These are phyloP conservation scores for Scopulariopsis brevicaulis DNA, from an alignment of 2,329 filamentous ascomycete species.

Conservation along the genomic window DNA sequence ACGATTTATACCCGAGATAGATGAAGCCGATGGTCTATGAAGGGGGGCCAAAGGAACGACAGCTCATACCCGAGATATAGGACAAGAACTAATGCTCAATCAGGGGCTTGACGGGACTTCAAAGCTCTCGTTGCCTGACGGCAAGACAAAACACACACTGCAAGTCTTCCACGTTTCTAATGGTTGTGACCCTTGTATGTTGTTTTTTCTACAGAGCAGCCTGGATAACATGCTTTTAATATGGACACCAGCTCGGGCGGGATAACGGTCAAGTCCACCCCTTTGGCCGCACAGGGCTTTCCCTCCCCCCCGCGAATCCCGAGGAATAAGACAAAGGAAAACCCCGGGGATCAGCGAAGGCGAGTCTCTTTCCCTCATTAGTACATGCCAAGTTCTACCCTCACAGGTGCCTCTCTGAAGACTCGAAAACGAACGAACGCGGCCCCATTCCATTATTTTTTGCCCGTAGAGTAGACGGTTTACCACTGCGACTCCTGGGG, in stretches of 20 bases:
- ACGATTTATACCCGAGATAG: too few relatives aligned
- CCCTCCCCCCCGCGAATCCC: slow-evolving; percentile 47
- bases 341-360: slow-evolving; percentile 8
- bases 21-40: too few relatives aligned
- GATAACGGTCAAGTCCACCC: slow-evolving; percentile 85
- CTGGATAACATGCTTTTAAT: neutral
- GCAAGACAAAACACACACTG: neutral
- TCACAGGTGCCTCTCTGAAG: slow-evolving; percentile 4
- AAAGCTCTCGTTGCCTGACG: neutral
- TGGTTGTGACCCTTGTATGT: neutral
- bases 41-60: too few relatives aligned
- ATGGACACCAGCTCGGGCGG: slow-evolving; percentile 28
- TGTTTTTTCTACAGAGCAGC: neutral
- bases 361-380: slow-evolving; percentile 99
- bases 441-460: slow-evolving; percentile 1
- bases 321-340: slow-evolving; percentile 10
- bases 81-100: too few relatives aligned
- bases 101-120: too few relatives aligned
- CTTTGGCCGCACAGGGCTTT: slow-evolving; percentile 94
- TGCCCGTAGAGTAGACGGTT: slow-evolving; percentile 9
- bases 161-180: neutral
- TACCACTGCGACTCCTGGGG: slow-evolving; percentile 44
- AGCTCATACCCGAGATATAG: too few relatives aligned
- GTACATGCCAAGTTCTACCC: slow-evolving; percentile 47
- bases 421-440: neutral